A percentile compares a stretch with the other conserved stretches of the same genome.
Evolutionary conservation across 768 basidiomycete genomes (phyloP).

Genomic region (Candolleomyces aberdarensis): DNA sequence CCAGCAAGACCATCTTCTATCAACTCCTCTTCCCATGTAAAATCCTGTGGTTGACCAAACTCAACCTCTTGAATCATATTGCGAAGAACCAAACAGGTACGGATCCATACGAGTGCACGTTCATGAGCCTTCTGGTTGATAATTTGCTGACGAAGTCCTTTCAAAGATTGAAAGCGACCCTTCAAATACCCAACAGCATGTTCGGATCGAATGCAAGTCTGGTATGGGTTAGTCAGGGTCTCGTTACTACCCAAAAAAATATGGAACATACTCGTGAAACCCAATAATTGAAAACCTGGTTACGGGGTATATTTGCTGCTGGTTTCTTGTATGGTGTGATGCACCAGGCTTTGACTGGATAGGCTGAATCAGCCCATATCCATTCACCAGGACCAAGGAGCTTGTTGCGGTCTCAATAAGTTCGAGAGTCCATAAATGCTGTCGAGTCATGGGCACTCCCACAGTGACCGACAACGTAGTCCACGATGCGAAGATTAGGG

Average conservation of each 20-base stretch:
- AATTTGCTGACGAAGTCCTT: conserved; percentile 22
- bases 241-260: neutral
- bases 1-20: conserved; percentile 2
- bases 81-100: conserved; percentile 21
- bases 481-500: conserved; percentile 24
- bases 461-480: conserved; percentile 24
- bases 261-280: conserved; percentile 10
- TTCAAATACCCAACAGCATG: conserved; percentile 27
- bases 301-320: conserved; percentile 13
- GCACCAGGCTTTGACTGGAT: conserved; percentile 16
- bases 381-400: conserved; percentile 9
- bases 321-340: conserved; percentile 29
- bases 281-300: conserved; percentile 22
- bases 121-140: conserved; percentile 16
- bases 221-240: neutral
- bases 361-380: conserved; percentile 1
- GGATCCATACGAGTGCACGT: conserved; percentile 17
- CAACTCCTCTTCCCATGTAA: conserved; percentile 1
- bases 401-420: neutral
- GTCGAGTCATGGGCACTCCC: conserved; percentile 26
- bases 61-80: conserved; percentile 8
- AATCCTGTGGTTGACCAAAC: neutral
- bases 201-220: conserved; percentile 25
- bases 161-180: conserved; percentile 21
- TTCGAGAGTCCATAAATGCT: conserved; percentile 8